phyloP scores from a whole-genome alignment of 1,284 basidiomycete species.

The Sanghuangporus weigelae region DNA sequence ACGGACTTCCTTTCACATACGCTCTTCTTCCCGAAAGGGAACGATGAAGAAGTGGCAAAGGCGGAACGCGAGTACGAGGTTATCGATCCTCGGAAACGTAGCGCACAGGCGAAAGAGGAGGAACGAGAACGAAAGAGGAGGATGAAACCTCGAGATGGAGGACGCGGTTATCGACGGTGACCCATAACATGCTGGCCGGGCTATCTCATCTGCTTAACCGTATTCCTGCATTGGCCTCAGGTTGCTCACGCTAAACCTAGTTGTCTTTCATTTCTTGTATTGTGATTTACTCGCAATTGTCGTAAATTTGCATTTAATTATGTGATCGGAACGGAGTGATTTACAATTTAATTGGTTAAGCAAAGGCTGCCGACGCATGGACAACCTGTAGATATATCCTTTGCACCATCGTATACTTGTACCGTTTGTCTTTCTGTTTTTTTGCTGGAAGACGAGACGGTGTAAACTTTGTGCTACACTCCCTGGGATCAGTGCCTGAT shows the following conservation, averaged over 20 bases:
- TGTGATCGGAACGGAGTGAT: neutral
- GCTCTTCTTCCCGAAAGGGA: slow-evolving; percentile 75
- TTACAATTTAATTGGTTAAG: neutral
- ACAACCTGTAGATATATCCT: neutral
- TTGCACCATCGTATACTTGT: neutral
- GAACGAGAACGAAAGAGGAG: slow-evolving; percentile 59
- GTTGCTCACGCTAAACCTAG: too few species aligned
- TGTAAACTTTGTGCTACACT: neutral
- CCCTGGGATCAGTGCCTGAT: neutral
- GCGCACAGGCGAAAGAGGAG: slow-evolving; percentile 67
- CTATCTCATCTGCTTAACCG: neutral
- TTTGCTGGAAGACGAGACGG: neutral
- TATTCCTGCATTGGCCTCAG: too few species aligned
- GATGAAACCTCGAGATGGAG: slow-evolving; percentile 28
- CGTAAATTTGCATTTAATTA: too few species aligned
- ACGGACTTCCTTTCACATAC: slow-evolving; percentile 74
- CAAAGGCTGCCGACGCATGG: too few species aligned
- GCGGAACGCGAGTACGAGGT: slow-evolving; percentile 90
- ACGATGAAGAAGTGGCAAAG: slow-evolving; percentile 68
- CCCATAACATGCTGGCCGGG: neutral
- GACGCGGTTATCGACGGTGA: slow-evolving; percentile 17
- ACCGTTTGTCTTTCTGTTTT: neutral
- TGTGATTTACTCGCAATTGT: too few species aligned
- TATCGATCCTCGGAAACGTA: slow-evolving; percentile 69
- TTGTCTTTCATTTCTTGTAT: too few species aligned